phyloP scores from a whole-genome alignment of 2,329 filamentous ascomycete species.

The Fusarium mundagurra region DNA sequence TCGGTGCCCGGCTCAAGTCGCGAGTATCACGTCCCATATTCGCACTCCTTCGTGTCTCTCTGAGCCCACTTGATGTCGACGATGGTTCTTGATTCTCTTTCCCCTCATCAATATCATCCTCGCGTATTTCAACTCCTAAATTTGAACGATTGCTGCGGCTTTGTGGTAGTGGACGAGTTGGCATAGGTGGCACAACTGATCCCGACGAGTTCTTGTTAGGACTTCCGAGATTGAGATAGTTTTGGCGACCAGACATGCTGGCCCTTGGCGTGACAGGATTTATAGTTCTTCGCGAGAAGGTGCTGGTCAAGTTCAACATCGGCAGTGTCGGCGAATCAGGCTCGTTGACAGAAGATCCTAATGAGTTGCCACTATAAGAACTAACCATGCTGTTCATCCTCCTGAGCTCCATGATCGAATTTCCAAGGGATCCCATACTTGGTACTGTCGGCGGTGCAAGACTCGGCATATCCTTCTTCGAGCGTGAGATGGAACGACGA shows the following conservation, averaged over 20 bases:
- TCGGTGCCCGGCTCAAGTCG: conserved; percentile 24
- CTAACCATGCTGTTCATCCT: conserved; percentile 67
- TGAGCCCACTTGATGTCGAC: conserved; percentile 16
- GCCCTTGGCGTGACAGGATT: conserved; percentile 40
- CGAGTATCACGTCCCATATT: conserved; percentile 36
- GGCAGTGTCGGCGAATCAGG: conserved; percentile 53
- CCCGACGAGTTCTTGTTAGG: conserved; percentile 30
- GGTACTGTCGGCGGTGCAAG: conserved; percentile 2
- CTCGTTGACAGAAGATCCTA: conserved; percentile 44
- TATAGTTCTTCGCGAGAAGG: conserved; percentile 48
- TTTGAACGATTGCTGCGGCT: conserved; percentile 27
- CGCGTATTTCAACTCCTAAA: conserved; percentile 29
- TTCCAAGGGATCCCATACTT: conserved; percentile 46
- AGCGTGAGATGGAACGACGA: conserved; percentile 30
- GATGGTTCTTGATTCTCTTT: conserved; percentile 44
- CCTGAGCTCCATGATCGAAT: conserved; percentile 61
- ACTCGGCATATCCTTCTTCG: conserved; percentile 17
- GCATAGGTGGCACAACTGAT: not conserved
- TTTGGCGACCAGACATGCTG: conserved; percentile 51
- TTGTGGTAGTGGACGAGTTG: not conserved
- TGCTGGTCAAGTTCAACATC: conserved; percentile 48
- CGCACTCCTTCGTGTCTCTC: conserved; percentile 29
- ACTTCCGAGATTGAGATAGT: conserved; percentile 59
- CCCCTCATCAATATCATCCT: conserved; percentile 36
- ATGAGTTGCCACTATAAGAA: conserved; percentile 54